These are phyloP conservation scores for Pseudozyma thailandica DNA, from an alignment of 1,284 basidiomycete genomes.

Conservation along the genomic window DNA sequence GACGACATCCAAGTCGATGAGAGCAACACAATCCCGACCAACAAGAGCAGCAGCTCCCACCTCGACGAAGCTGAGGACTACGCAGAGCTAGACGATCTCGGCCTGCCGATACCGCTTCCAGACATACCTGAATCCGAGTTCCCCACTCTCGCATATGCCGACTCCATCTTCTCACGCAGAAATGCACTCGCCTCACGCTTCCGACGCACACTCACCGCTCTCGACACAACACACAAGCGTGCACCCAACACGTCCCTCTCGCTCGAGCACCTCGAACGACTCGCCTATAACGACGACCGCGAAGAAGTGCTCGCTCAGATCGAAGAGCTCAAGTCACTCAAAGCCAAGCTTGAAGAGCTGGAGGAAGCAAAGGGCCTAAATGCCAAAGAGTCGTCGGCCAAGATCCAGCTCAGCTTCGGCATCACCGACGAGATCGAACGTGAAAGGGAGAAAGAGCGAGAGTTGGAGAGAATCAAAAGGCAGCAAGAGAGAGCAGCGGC, in stretches of 20 bases:
- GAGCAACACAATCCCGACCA: background rate
- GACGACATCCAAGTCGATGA: conserved; percentile 4
- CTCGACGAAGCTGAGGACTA: background rate
- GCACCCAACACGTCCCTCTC: conserved; percentile 43
- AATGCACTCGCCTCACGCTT: conserved; percentile 36
- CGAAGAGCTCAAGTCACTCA: conserved; percentile 49
- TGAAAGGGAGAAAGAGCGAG: conserved; percentile 42
- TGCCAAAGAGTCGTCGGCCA: conserved; percentile 20
- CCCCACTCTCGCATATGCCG: conserved; percentile 38
- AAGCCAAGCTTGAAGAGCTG: conserved; percentile 52
- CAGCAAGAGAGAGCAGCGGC: conserved; percentile 46
- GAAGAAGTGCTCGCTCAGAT: conserved; percentile 45
- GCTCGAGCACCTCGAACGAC: conserved; percentile 57
- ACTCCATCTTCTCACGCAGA: conserved; percentile 45
- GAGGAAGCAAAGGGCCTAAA: conserved; percentile 29
- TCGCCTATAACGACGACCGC: conserved; percentile 58
- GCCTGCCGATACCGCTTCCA: conserved; percentile 31
- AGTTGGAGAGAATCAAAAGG: conserved; percentile 40
- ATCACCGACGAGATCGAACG: conserved; percentile 53
- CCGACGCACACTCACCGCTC: conserved; percentile 30
- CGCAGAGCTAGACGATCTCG: conserved; percentile 24
- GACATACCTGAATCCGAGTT: conserved; percentile 39
- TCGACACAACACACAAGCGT: conserved; percentile 39
- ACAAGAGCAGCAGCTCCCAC: background rate
- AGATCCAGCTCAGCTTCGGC: conserved; percentile 37